Conservation (phyloP, 495 filamentous ascomycete genomes). For the Hypoxylon rickii region DNA sequence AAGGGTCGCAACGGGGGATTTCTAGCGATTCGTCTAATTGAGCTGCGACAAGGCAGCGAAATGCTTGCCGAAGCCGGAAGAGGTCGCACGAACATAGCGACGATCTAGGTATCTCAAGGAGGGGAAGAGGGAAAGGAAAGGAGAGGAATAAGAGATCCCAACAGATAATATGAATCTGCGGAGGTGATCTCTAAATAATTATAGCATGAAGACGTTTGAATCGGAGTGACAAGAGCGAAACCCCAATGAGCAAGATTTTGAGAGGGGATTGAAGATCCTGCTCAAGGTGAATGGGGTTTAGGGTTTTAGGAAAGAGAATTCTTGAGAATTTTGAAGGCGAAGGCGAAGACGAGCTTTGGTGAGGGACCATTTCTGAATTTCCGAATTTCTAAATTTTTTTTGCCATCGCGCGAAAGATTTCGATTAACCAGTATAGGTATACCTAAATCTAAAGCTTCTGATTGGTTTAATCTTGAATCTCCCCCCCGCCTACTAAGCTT, state of each 20-base stretch:
- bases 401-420: neutral
- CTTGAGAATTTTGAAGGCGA: neutral
- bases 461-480: conserved; percentile 5
- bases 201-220: conserved; percentile 28
- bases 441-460: neutral
- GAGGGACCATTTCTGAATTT: neutral
- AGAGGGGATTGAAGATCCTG: conserved; percentile 6
- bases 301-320: no score
- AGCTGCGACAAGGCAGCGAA: conserved; percentile 18
- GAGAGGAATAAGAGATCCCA: conserved; percentile 11
- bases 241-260: no score
- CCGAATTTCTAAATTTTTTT: neutral
- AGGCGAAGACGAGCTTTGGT: neutral
- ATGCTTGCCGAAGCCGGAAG: conserved; percentile 25
- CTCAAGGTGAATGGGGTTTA: no score
- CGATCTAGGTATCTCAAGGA: conserved; percentile 13
- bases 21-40: conserved; percentile 23
- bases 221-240: neutral
- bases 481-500: neutral
- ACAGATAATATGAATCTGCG: conserved; percentile 29
- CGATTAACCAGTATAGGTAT: neutral
- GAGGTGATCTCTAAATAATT: conserved; percentile 14
- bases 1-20: conserved; percentile 3
- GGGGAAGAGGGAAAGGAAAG: neutral
- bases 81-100: conserved; percentile 33